Percentiles rank a stretch among this genome's conserved stretches.
Conservation (phyloP, 306 rosid species). For the Rosa chinensis region DNA sequence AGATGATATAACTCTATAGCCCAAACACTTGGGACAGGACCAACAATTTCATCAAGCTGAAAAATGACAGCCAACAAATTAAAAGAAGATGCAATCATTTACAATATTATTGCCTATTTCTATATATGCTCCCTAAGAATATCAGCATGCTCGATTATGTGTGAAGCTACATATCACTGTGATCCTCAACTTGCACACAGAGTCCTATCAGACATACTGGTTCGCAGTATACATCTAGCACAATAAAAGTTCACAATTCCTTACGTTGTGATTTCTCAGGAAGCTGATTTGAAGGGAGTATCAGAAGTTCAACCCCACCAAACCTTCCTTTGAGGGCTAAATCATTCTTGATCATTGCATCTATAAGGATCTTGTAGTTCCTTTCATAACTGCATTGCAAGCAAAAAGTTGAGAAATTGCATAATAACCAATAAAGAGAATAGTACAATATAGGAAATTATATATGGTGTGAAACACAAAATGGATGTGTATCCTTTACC, state of each 20-base stretch:
- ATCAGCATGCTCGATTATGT: background rate
- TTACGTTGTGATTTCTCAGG: conserved; percentile 90
- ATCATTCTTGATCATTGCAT: conserved; percentile 77
- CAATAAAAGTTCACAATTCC: conserved; percentile 30
- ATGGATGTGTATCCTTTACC: conserved; percentile 41
- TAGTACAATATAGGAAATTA: background rate
- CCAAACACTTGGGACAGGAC: background rate
- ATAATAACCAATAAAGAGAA: conserved; percentile 1
- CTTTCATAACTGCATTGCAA: conserved; percentile 67
- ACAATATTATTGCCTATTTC: conserved; percentile 2
- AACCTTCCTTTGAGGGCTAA: conserved; percentile 73
- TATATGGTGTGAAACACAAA: background rate
- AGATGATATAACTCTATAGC: background rate
- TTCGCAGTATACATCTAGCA: conserved; percentile 1
- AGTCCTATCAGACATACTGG: conserved; percentile 22
- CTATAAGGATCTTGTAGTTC: conserved; percentile 66
- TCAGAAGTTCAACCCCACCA: conserved; percentile 77
- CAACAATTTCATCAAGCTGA: background rate
- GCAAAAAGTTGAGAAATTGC: conserved; percentile 14
- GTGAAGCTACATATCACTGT: background rate
- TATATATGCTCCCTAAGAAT: background rate
- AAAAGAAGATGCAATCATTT: conserved; percentile 8
- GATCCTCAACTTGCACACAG: conserved; percentile 16
- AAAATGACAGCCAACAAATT: background rate
- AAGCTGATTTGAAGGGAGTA: conserved; percentile 87